A percentile compares a stretch with the other conserved stretches of the same genome.
phyloP scores from a whole-genome alignment of 306 rosid species.

The Prunus armeniaca region DNA sequence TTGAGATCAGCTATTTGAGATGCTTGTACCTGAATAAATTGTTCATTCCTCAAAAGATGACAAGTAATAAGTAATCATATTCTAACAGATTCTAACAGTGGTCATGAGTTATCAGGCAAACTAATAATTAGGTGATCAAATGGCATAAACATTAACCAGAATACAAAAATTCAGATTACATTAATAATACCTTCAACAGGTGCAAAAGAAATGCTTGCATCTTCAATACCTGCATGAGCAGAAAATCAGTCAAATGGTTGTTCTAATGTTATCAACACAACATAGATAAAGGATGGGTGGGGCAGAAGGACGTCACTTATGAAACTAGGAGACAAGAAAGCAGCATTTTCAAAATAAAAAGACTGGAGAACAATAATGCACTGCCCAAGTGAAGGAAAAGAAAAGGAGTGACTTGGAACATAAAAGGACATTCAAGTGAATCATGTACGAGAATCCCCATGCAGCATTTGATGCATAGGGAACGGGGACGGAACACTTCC shows the following conservation, averaged over 20 bases:
- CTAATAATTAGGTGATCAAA: slow-evolving; percentile 9
- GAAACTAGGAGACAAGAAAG: background rate
- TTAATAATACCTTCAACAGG: slow-evolving; percentile 81
- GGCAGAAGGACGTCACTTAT: background rate
- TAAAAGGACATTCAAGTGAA: background rate
- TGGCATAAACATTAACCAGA: background rate
- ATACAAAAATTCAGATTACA: slow-evolving; percentile 23
- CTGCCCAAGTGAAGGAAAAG: background rate
- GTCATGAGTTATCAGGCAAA: slow-evolving; percentile 7
- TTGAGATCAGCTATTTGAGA: background rate
- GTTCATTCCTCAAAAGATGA: background rate
- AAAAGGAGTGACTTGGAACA: background rate
- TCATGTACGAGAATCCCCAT: background rate
- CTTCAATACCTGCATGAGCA: slow-evolving; percentile 73
- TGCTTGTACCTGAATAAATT: background rate
- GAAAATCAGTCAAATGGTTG: slow-evolving; percentile 22
- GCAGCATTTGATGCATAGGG: background rate
- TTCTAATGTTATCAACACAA: background rate
- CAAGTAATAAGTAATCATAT: background rate
- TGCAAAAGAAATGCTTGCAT: slow-evolving; percentile 75
- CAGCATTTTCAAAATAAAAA: background rate
- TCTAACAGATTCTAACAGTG: slow-evolving; percentile 1
- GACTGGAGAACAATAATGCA: background rate
- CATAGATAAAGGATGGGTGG: background rate
- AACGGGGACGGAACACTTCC: background rate